A percentile compares a stretch with the other conserved stretches of the same genome.
Conservation (phyloP, 805 yeast species). For the Candida cerambycidarum region DNA sequence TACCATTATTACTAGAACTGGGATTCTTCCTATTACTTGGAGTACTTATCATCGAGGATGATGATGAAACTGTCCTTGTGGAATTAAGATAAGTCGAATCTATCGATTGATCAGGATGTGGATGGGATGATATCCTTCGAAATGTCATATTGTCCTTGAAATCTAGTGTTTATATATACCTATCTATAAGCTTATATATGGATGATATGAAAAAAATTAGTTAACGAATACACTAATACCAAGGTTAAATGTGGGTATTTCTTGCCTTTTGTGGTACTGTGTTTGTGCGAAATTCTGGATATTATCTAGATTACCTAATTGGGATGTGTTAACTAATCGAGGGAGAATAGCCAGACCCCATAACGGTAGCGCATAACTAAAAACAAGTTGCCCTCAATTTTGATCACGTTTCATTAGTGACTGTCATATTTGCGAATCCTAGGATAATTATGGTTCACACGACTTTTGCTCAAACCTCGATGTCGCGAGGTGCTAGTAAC, state of each 20-base stretch:
- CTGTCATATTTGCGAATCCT: neutral
- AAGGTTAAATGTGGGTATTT: neutral
- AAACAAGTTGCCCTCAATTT: neutral
- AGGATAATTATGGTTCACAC: neutral
- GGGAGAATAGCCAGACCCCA: constrained; percentile 1
- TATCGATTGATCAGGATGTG: constrained; percentile 15
- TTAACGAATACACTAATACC: neutral
- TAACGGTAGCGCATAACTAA: neutral
- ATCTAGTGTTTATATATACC: too few relatives aligned
- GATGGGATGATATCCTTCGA: constrained; percentile 18
- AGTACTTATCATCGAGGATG: constrained; percentile 41
- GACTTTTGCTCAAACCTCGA: neutral
- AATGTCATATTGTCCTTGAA: constrained; percentile 5
- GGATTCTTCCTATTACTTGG: constrained; percentile 32
- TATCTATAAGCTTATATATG: too few relatives aligned
- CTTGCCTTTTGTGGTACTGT: constrained; percentile 5
- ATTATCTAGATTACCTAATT: constrained; percentile 6
- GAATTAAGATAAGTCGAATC: constrained; percentile 19
- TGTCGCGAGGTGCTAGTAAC: neutral
- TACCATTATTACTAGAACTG: constrained; percentile 8
- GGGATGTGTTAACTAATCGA: neutral
- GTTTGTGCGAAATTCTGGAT: neutral
- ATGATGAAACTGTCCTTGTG: constrained; percentile 36
- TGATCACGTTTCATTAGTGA: neutral
- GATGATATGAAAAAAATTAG: too few relatives aligned